These are phyloP conservation scores for Pseudocohnilembus persalinus DNA, from an alignment of 169 alveolate genomes.

Conservation along the genomic window DNA sequence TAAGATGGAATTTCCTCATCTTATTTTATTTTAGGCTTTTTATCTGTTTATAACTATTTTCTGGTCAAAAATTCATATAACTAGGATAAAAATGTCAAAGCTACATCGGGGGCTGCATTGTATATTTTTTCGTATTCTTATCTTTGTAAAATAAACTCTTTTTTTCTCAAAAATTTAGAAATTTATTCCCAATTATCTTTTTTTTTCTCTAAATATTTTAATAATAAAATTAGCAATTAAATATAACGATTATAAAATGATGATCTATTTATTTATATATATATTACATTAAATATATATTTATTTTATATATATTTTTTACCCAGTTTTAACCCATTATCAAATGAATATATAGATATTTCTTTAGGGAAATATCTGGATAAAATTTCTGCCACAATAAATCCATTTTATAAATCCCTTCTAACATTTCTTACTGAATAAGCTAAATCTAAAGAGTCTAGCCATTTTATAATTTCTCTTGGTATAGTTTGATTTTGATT, in stretches of 20 bases:
- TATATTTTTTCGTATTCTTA: slow-evolving; percentile 51
- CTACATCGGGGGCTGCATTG: slow-evolving; percentile 44
- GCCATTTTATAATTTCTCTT: slow-evolving; percentile 81
- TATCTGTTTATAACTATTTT: slow-evolving; percentile 29
- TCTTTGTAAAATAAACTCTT: slow-evolving; percentile 44
- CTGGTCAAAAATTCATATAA: slow-evolving; percentile 39
- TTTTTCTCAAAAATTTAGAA: slow-evolving; percentile 59
- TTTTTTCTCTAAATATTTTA: slow-evolving; percentile 51
- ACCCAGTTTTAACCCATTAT: slow-evolving; percentile 55
- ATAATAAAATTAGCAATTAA: not conserved
- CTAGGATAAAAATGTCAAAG: slow-evolving; percentile 24
- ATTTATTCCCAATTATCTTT: slow-evolving; percentile 81
- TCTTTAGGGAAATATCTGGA: slow-evolving; percentile 79
- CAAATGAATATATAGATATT: slow-evolving; percentile 70
- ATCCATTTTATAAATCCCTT: slow-evolving; percentile 82
- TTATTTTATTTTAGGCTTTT: slow-evolving; percentile 9
- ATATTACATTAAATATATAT: no score
- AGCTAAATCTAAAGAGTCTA: slow-evolving; percentile 75
- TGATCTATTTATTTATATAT: not conserved
- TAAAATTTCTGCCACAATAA: slow-evolving; percentile 80
- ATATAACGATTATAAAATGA: not conserved
- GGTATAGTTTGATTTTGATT: slow-evolving; percentile 46
- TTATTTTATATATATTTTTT: no score
- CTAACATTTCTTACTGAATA: slow-evolving; percentile 77
- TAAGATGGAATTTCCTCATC: slow-evolving; percentile 6